Base-by-base conservation (phyloP, 345 rosid species). In the Corchorus olitorius region DNA sequence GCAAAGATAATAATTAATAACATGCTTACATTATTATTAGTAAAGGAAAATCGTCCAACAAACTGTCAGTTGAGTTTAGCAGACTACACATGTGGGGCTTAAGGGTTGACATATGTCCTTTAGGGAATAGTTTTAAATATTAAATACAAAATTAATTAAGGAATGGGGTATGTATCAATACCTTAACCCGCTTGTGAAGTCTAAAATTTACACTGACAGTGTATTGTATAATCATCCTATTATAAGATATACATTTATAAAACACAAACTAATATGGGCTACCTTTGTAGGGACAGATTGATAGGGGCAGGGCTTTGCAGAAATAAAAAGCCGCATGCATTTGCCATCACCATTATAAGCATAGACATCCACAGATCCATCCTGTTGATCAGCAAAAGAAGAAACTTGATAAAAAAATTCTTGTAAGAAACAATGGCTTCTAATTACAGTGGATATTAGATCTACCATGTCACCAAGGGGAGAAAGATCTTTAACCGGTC, bases 201-300 rank as follows among this genome's bases (percentile, higher is more conserved):
- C 27, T 27, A 27, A 27, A 27, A 27, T 27, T 27, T 27, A 27
- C 27, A 27, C 27, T 27, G 1, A 27, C 27, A 27, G 27, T 27
- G 27, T 27, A 27, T 27, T 27, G 27, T 27, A 27, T 27, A 27
- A 27, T 27, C 27, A 27, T 27, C 27, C 27, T 27, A 27, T 27
- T 27, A 27, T 27, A 27, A 33, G 33, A 62, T 59, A 20, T 67
- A 10, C 27, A 33, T 62, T 48, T 48, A 14, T 34, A 76, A 16
- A 55, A 1, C 65, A 45, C 64, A 12, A 27, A 16, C n/a, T 11
- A 65, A 59, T 65, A 22, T 74, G 66, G 66, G 45, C 65, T 81
- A 94, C 99, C 98, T 96, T 96, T 16, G 98, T 90, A 41, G 99
- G 98, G 49, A 96, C 87, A 53, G 98, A 96, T 55, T 86, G 97